These are phyloP conservation scores for Microsporum canis DNA, from an alignment of 2,329 filamentous ascomycete species.

Conservation along the genomic window DNA sequence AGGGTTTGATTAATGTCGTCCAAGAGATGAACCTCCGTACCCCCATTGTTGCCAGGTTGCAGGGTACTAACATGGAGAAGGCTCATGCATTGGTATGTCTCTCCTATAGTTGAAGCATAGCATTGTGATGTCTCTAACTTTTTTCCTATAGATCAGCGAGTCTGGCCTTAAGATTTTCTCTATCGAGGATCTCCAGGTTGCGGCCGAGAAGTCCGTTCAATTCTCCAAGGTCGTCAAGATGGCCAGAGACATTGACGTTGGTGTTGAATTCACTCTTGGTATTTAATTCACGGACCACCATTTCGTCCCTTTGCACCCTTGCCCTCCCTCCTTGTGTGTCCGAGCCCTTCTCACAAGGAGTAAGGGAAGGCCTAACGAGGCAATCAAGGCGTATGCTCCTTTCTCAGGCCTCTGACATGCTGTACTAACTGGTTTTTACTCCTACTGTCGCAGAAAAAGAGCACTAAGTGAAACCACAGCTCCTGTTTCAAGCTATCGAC, in stretches of 20 bases:
- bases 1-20: conserved; percentile 89
- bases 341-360: neutral
- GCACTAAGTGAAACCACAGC: neutral
- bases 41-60: conserved; percentile 90
- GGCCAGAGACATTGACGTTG: conserved; percentile 93
- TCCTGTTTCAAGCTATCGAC: neutral
- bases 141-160: conserved; percentile 61
- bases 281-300: conserved; percentile 50
- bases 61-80: conserved; percentile 96
- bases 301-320: neutral
- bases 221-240: conserved; percentile 99
- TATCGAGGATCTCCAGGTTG: conserved; percentile 93
- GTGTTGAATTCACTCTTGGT: conserved; percentile 87
- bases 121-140: conserved; percentile 8
- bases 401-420: neutral
- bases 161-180: conserved; percentile 99
- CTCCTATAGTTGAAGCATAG: neutral
- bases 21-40: conserved; percentile 91
- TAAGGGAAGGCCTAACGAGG: neutral
- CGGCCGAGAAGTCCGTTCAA: conserved; percentile 95
- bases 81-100: conserved; percentile 64
- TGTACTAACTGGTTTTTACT: neutral
- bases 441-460: conserved; percentile 3
- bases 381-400: neutral
- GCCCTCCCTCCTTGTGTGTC: neutral